A percentile compares a stretch with the other conserved stretches of the same genome.
These are phyloP conservation scores for Bacidia gigantensis DNA, from an alignment of 495 filamentous ascomycete genomes.

Conservation along the genomic window DNA sequence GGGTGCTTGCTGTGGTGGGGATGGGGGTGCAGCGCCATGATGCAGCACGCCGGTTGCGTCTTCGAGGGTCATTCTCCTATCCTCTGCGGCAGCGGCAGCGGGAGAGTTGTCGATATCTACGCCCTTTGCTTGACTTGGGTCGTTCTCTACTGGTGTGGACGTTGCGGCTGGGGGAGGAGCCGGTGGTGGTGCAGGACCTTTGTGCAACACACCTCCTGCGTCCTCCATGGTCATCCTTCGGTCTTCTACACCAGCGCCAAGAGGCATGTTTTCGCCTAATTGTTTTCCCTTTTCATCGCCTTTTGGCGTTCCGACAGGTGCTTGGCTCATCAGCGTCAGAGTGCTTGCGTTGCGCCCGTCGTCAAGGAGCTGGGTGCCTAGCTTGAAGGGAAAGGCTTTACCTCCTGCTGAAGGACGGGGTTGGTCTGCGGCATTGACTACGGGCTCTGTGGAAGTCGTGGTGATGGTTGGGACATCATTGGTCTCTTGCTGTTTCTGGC, in stretches of 20 bases:
- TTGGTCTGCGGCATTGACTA: conserved; percentile 29
- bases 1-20: neutral
- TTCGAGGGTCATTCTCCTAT: conserved; percentile 5
- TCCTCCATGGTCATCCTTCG: conserved; percentile 5
- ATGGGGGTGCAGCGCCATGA: neutral
- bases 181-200: neutral
- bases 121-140: neutral
- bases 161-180: neutral
- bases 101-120: neutral
- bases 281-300: conserved; percentile 10
- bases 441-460: neutral
- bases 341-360: conserved; percentile 13
- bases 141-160: neutral
- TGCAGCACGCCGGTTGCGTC: conserved; percentile 11
- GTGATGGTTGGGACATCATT: neutral
- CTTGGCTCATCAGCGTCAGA: conserved; percentile 14
- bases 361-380: conserved; percentile 4
- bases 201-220: conserved; percentile 11
- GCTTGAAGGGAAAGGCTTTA: conserved; percentile 16
- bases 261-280: neutral
- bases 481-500: neutral
- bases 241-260: neutral
- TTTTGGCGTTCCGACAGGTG: conserved; percentile 8
- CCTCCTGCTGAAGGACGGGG: conserved; percentile 21
- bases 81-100: neutral